These are phyloP conservation scores for Neospermospora avenae DNA, from an alignment of 2,329 filamentous ascomycete genomes.

Conservation along the genomic window DNA sequence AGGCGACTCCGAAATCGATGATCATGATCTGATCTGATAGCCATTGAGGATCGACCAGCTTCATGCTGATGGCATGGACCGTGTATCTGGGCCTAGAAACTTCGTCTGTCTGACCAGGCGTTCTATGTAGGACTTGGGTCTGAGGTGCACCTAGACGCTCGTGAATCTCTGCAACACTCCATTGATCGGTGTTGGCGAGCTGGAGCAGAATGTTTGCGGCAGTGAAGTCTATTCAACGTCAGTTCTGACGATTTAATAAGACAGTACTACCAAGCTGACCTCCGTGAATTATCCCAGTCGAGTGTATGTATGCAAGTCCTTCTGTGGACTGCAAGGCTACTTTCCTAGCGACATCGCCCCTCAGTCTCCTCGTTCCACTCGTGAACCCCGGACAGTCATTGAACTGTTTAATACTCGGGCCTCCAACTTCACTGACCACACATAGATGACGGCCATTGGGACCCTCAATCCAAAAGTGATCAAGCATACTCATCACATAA, in stretches of 20 bases:
- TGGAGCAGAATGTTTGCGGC: slow-evolving; percentile 21
- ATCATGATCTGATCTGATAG: slow-evolving; percentile 23
- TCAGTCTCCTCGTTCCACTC: slow-evolving; percentile 20
- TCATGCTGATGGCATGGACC: slow-evolving; percentile 19
- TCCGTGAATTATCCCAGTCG: slow-evolving; percentile 19
- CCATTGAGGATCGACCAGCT: slow-evolving; percentile 17
- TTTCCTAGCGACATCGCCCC: slow-evolving; percentile 17
- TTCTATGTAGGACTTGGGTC: slow-evolving; percentile 9
- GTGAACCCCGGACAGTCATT: slow-evolving; percentile 22
- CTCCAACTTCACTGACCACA: slow-evolving; percentile 34
- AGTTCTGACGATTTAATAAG: neutral
- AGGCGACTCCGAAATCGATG: slow-evolving; percentile 23
- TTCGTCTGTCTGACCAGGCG: neutral
- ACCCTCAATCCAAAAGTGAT: slow-evolving; percentile 32
- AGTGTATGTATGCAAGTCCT: slow-evolving; percentile 23
- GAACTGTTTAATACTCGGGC: slow-evolving; percentile 24
- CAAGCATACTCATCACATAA: slow-evolving; percentile 22
- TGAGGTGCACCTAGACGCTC: slow-evolving; percentile 18
- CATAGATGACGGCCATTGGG: slow-evolving; percentile 46
- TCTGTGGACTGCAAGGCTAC: slow-evolving; percentile 19
- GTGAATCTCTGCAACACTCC: slow-evolving; percentile 16
- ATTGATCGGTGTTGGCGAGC: slow-evolving; percentile 22
- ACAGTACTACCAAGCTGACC: slow-evolving; percentile 10
- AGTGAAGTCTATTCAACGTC: slow-evolving; percentile 16
- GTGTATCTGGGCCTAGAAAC: slow-evolving; percentile 13